Conservation (phyloP, 2,329 filamentous ascomycete species). For the Apiospora saccharicola region DNA sequence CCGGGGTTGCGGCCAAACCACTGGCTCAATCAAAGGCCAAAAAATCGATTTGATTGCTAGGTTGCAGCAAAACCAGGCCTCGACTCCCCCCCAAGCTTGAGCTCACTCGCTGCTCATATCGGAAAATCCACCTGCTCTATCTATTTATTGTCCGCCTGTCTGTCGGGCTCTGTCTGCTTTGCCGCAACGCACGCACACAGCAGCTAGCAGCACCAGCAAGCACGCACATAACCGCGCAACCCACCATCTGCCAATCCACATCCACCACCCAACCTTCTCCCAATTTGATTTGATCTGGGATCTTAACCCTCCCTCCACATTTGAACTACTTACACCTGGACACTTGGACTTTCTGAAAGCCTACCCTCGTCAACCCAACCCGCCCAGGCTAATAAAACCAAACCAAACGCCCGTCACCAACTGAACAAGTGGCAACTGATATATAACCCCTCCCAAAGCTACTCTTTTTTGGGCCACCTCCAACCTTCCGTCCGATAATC, state of each 20-base stretch:
- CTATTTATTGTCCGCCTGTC: neutral
- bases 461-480: constrained; percentile 13
- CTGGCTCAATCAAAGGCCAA: neutral
- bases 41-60: constrained; percentile 8
- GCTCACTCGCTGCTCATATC: neutral
- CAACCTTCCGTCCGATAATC: constrained; percentile 21
- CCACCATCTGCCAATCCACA: neutral
- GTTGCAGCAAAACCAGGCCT: neutral
- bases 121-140: neutral
- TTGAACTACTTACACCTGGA: constrained; percentile 11
- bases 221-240: constrained; percentile 17
- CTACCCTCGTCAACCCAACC: constrained; percentile 1
- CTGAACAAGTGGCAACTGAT: constrained; percentile 22
- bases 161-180: neutral
- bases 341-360: constrained; percentile 19
- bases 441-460: constrained; percentile 12
- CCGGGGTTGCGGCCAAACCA: constrained; percentile 1
- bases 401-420: constrained; percentile 4
- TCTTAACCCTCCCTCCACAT: constrained; percentile 20
- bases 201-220: neutral
- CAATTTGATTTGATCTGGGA: constrained; percentile 4
- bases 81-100: neutral
- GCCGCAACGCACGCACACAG: neutral
- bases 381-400: constrained; percentile 13
- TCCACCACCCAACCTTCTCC: constrained; percentile 18